phyloP scores from a whole-genome alignment of 306 rosid genomes.

The Quercus variabilis region DNA sequence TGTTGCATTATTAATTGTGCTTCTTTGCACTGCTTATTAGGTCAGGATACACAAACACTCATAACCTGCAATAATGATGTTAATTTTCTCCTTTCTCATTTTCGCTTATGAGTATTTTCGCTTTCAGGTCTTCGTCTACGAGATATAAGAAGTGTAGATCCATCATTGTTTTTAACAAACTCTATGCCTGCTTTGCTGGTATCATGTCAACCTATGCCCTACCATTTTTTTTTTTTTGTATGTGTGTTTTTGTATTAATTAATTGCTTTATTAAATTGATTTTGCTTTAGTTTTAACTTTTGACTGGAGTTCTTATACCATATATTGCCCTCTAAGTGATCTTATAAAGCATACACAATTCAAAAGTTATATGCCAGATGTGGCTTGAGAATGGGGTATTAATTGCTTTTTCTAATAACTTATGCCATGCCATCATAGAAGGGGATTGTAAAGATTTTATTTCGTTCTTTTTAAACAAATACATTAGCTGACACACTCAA shows the following conservation, averaged over 20 bases:
- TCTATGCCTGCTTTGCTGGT: slow-evolving; percentile 93
- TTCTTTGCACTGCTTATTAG: not conserved
- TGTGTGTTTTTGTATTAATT: slow-evolving; percentile 1
- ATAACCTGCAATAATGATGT: not conserved
- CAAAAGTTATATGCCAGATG: not conserved
- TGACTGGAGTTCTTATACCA: not conserved
- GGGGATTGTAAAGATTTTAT: not conserved
- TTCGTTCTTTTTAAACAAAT: not conserved
- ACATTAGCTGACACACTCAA: not conserved
- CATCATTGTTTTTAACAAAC: slow-evolving; percentile 89
- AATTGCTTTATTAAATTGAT: not conserved
- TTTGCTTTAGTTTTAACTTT: not conserved
- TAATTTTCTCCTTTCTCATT: not conserved
- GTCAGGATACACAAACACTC: not conserved
- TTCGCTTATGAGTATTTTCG: slow-evolving; percentile 14
- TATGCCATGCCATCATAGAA: not conserved
- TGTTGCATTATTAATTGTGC: not conserved
- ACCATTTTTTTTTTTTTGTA: not conserved
- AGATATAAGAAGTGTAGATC: slow-evolving; percentile 95
- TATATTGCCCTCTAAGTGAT: not conserved
- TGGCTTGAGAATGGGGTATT: not conserved
- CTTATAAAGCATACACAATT: not conserved
- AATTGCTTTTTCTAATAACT: not conserved
- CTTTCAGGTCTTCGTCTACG: slow-evolving; percentile 94
- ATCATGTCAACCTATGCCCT: slow-evolving; percentile 10